A percentile compares a stretch with the other conserved stretches of the same genome.
Evolutionary conservation across 495 filamentous ascomycete genomes (phyloP).

Genomic region (Daldinia grandis): DNA sequence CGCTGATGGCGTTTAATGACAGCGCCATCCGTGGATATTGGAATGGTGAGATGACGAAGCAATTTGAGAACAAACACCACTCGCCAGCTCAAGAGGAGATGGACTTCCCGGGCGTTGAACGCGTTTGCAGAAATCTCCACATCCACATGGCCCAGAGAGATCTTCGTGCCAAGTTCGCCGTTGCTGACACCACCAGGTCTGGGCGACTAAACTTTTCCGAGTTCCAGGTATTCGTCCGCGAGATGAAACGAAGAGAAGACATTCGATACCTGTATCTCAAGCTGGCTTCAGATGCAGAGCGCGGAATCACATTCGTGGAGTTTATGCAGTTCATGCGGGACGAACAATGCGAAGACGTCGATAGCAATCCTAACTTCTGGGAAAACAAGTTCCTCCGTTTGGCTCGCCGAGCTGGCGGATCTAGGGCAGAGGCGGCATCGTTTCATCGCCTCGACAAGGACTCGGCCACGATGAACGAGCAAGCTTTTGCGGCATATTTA

Average conservation of each 20-base stretch:
- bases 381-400: slow-evolving; percentile 71
- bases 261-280: slow-evolving; percentile 73
- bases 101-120: slow-evolving; percentile 77
- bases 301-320: slow-evolving; percentile 72
- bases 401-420: slow-evolving; percentile 46
- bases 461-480: slow-evolving; percentile 70
- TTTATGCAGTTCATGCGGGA: slow-evolving; percentile 80
- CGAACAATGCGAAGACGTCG: slow-evolving; percentile 78
- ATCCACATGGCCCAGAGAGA: slow-evolving; percentile 83
- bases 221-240: slow-evolving; percentile 81
- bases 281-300: slow-evolving; percentile 58
- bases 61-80: slow-evolving; percentile 64
- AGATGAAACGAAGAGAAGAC: slow-evolving; percentile 85
- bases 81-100: slow-evolving; percentile 71
- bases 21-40: slow-evolving; percentile 82
- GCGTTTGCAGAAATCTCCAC: slow-evolving; percentile 84
- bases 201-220: slow-evolving; percentile 75
- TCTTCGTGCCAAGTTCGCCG: slow-evolving; percentile 76
- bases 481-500: slow-evolving; percentile 78
- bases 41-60: slow-evolving; percentile 82
- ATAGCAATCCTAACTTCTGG: slow-evolving; percentile 71
- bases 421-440: slow-evolving; percentile 61
- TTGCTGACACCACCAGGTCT: slow-evolving; percentile 68
- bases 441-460: slow-evolving; percentile 54
- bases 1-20: slow-evolving; percentile 81